phyloP scores from a whole-genome alignment of 2,329 filamentous ascomycete species.

The Pseudogymnoascus sp. region DNA sequence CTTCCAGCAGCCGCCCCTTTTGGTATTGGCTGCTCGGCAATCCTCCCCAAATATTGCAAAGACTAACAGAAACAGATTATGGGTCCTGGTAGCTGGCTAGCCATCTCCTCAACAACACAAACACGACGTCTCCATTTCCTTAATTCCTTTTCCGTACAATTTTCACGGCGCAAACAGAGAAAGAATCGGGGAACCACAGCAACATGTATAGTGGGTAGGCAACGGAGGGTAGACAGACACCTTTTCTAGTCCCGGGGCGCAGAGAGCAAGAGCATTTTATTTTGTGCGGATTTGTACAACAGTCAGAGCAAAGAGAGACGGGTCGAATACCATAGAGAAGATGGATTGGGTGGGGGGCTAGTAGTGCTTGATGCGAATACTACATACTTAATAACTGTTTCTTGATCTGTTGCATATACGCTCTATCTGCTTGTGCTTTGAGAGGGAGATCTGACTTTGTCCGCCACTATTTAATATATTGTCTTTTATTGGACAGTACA shows the following conservation, averaged over 20 bases:
- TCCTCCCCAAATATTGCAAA: neutral
- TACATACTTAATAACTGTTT: neutral
- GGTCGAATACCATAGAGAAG: neutral
- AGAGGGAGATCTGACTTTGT: neutral
- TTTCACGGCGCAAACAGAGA: neutral
- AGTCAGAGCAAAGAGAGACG: neutral
- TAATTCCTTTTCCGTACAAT: neutral
- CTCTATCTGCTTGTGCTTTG: neutral
- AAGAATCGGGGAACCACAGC: neutral
- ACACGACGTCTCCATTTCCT: neutral
- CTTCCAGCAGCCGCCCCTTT: neutral
- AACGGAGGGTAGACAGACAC: neutral
- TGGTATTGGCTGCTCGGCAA: neutral
- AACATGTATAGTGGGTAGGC: neutral
- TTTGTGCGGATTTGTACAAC: neutral
- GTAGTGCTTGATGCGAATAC: neutral
- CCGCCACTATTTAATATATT: too few relatives aligned
- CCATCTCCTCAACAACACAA: neutral
- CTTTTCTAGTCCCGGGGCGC: neutral
- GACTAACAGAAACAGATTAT: neutral
- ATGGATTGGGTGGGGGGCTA: neutral
- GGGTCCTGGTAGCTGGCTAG: conserved; percentile 1
- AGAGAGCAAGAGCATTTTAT: neutral
- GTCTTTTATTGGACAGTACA: too few relatives aligned
- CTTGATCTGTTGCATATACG: neutral